A percentile compares a stretch with the other conserved stretches of the same genome.
Evolutionary conservation across 257 asterid species (phyloP).

Genomic region (Nicotiana sylvestris): DNA sequence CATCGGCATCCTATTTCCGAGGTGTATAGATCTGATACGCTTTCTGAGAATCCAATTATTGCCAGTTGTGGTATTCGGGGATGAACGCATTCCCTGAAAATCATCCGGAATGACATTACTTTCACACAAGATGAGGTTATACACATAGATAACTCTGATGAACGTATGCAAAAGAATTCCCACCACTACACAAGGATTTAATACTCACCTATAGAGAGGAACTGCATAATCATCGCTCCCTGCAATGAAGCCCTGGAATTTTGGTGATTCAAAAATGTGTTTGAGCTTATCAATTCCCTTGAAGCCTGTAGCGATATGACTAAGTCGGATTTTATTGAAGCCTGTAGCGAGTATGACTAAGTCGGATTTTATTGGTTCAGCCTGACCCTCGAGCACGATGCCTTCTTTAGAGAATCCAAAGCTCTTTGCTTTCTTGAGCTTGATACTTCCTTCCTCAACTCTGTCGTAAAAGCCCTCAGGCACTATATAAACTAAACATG

Average conservation of each 20-base stretch:
- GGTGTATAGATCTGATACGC: constrained; percentile 35
- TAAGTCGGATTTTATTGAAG: constrained; percentile 11
- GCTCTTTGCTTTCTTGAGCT: constrained; percentile 28
- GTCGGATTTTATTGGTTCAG: constrained; percentile 28
- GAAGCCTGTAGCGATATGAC: too few species aligned
- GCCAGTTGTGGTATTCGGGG: constrained; percentile 51
- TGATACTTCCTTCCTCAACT: constrained; percentile 1
- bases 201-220: constrained; percentile 40
- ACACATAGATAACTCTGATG: not conserved
- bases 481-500: too few species aligned
- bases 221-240: not conserved
- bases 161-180: not conserved
- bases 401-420: constrained; percentile 40
- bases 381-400: constrained; percentile 25
- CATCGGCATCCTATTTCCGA: constrained; percentile 44
- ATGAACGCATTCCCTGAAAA: constrained; percentile 41
- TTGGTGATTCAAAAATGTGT: constrained; percentile 22
- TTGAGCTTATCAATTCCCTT: constrained; percentile 31
- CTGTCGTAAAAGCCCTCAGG: too few species aligned
- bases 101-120: not conserved
- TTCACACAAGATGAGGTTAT: not conserved
- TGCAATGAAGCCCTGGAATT: constrained; percentile 24
- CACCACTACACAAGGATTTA: not conserved
- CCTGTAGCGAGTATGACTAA: constrained; percentile 50
- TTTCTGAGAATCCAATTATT: constrained; percentile 45